phyloP scores from a whole-genome alignment of 176 grass and related monocot species.

The Rhynchospora tenuis region DNA sequence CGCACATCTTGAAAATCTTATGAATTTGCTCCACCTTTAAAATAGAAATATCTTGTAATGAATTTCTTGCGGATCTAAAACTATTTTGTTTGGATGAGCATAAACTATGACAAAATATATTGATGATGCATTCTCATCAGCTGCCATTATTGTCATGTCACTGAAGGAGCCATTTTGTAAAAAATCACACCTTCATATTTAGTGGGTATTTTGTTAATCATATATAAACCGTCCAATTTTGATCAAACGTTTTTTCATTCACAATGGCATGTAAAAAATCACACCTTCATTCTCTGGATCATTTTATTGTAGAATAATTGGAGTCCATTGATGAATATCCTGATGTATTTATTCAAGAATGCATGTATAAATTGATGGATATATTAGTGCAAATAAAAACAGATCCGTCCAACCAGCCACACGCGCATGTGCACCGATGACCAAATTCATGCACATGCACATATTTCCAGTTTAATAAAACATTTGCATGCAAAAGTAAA shows the following conservation, averaged over 20 bases:
- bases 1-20: constrained; percentile 95
- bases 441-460: neutral
- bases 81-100: neutral
- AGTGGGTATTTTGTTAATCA: neutral
- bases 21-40: constrained; percentile 85
- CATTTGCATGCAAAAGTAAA: neutral
- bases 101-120: neutral
- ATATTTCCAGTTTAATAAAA: neutral
- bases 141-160: too few species aligned
- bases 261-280: too few species aligned
- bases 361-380: neutral
- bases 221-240: neutral
- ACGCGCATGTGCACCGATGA: neutral
- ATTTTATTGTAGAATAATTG: too few species aligned
- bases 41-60: neutral
- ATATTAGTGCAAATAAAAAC: neutral
- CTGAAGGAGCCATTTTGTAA: too few species aligned
- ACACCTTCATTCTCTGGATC: neutral
- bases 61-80: neutral
- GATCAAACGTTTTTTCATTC: neutral
- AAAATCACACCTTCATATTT: neutral
- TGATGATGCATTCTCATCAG: too few species aligned
- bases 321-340: neutral
- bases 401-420: neutral
- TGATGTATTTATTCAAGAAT: neutral